These are phyloP conservation scores for Psophocarpus tetragonolobus DNA, from an alignment of 306 rosid genomes.

Conservation along the genomic window DNA sequence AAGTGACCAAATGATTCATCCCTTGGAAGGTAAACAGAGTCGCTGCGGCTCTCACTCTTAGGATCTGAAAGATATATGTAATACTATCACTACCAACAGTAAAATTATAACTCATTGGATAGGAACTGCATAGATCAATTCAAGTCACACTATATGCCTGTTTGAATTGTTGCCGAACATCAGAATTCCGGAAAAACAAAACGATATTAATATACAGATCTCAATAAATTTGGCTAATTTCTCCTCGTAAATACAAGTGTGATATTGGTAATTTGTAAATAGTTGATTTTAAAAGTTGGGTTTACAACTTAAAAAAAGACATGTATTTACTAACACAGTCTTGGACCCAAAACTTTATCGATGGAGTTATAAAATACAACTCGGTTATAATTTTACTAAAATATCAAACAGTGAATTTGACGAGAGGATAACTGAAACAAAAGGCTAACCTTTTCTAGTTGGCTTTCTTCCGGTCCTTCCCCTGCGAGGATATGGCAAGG, in stretches of 20 bases:
- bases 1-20: slow-evolving; percentile 76
- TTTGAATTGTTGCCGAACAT: neutral
- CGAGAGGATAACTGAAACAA: neutral
- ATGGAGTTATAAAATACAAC: neutral
- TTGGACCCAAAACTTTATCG: too few species aligned
- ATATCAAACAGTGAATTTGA: neutral
- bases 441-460: slow-evolving; percentile 49
- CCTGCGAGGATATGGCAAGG: slow-evolving; percentile 77
- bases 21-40: slow-evolving; percentile 65
- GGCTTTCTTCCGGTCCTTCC: slow-evolving; percentile 75
- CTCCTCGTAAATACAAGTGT: too few species aligned
- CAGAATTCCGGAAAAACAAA: neutral
- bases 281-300: too few species aligned
- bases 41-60: slow-evolving; percentile 49
- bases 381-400: neutral
- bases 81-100: neutral
- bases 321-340: too few species aligned
- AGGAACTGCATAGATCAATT: neutral
- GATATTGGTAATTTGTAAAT: too few species aligned
- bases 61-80: slow-evolving; percentile 46
- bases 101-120: neutral
- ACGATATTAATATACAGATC: neutral
- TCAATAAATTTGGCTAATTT: too few species aligned
- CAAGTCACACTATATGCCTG: neutral
- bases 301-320: too few species aligned